These are phyloP conservation scores for Tulasnella sp. DNA, from an alignment of 768 basidiomycete genomes.

Conservation along the genomic window DNA sequence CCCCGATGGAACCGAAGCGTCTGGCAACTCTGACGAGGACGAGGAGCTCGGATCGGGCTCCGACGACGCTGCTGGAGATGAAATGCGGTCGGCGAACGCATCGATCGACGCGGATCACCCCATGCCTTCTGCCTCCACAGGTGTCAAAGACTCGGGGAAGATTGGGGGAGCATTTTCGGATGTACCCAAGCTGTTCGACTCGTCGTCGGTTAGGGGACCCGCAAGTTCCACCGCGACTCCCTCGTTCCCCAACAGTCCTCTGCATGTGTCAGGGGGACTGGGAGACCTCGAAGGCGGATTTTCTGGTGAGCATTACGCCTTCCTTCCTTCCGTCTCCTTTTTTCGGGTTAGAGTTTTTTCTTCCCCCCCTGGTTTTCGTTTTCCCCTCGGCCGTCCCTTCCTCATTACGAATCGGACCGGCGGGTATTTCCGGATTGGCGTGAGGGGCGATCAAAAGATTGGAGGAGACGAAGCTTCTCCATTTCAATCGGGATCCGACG, in stretches of 20 bases:
- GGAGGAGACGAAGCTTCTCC: background rate
- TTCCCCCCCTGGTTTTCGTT: background rate
- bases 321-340: background rate
- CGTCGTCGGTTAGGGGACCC: background rate
- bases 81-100: background rate
- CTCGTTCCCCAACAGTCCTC: conserved; percentile 5
- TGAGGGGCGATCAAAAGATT: background rate
- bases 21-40: background rate
- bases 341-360: background rate
- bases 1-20: background rate
- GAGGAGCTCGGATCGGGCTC: conserved; percentile 9
- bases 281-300: conserved; percentile 8
- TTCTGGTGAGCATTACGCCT: conserved; percentile 2
- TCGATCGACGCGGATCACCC: background rate
- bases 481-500: conserved; percentile 5
- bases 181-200: conserved; percentile 1
- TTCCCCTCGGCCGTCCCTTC: background rate
- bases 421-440: background rate
- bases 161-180: background rate
- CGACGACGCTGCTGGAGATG: background rate
- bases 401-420: conserved; percentile 3
- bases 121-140: background rate
- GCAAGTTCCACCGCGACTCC: conserved; percentile 17
- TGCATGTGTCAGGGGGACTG: background rate
- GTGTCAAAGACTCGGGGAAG: background rate